These are phyloP conservation scores for Alternaria metachromatica DNA, from an alignment of 2,329 filamentous ascomycete genomes.

Conservation along the genomic window DNA sequence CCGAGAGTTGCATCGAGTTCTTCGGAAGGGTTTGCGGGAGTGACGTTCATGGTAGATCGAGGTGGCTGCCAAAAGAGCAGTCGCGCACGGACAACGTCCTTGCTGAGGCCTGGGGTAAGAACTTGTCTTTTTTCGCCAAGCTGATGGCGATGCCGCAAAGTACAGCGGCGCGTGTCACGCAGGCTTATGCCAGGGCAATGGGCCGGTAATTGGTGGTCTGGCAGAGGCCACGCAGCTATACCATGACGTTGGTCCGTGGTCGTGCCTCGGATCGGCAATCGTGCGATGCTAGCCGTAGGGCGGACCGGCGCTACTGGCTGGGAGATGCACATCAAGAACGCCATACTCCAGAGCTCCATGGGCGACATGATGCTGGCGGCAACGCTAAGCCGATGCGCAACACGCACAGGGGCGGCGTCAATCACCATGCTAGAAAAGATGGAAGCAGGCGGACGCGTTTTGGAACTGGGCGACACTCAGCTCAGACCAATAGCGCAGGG, in stretches of 20 bases:
- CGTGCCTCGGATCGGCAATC: slow-evolving; percentile 39
- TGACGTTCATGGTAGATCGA: neutral
- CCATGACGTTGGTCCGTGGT: slow-evolving; percentile 30
- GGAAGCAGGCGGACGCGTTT: slow-evolving; percentile 28
- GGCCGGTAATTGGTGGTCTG: slow-evolving; percentile 28
- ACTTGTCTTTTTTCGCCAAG: slow-evolving; percentile 26
- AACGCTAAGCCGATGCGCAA: slow-evolving; percentile 13
- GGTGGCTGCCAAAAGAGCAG: slow-evolving; percentile 17
- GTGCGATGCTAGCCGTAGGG: slow-evolving; percentile 29
- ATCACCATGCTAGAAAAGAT: slow-evolving; percentile 35
- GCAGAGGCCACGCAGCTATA: slow-evolving; percentile 18
- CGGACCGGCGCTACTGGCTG: slow-evolving; percentile 25
- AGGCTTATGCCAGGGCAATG: slow-evolving; percentile 21
- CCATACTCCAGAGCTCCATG: slow-evolving; percentile 2
- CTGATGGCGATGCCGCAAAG: slow-evolving; percentile 32
- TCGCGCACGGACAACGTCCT: slow-evolving; percentile 9
- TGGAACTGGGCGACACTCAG: slow-evolving; percentile 40
- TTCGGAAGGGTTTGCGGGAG: neutral
- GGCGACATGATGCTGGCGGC: slow-evolving; percentile 21
- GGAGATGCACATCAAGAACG: slow-evolving; percentile 2
- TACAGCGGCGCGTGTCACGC: slow-evolving; percentile 28
- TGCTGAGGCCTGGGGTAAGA: slow-evolving; percentile 19
- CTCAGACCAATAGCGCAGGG: slow-evolving; percentile 43
- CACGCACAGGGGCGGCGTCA: slow-evolving; percentile 30
- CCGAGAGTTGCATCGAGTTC: neutral